Conservation (phyloP, 2,329 filamentous ascomycete species). For the Dothidotthia symphoricarpi region DNA sequence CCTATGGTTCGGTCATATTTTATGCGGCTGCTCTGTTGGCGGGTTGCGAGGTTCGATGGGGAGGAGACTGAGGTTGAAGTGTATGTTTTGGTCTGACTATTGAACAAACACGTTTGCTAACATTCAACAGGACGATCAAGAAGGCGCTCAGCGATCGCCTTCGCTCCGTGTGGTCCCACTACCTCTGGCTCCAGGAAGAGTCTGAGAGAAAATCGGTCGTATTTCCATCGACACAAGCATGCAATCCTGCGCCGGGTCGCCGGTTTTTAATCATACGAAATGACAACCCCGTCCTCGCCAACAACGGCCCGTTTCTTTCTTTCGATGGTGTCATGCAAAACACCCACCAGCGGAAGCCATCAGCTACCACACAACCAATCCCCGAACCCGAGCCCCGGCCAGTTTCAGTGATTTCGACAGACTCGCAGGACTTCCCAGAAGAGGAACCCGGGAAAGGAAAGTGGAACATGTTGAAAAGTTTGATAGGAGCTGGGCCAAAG, state of each 20-base stretch:
- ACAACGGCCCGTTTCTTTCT: constrained; percentile 57
- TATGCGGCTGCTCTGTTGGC: constrained; percentile 87
- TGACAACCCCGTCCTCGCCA: constrained; percentile 60
- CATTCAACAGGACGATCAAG: constrained; percentile 63
- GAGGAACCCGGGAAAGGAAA: constrained; percentile 52
- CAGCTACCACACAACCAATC: constrained; percentile 17
- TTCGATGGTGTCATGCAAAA: constrained; percentile 60
- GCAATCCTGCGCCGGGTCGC: constrained; percentile 78
- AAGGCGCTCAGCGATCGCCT: constrained; percentile 65
- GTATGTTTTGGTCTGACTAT: constrained; percentile 51
- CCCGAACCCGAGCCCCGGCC: constrained; percentile 32
- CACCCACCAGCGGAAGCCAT: constrained; percentile 34
- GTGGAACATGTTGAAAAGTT: constrained; percentile 64
- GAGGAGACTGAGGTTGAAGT: constrained; percentile 63
- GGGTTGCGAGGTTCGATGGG: constrained; percentile 74
- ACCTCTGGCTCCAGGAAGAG: constrained; percentile 69
- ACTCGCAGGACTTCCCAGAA: constrained; percentile 36
- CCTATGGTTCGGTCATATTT: constrained; percentile 93
- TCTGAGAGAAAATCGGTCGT: constrained; percentile 58
- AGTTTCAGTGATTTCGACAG: constrained; percentile 27
- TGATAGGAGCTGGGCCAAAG: constrained; percentile 54
- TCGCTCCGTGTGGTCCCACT: constrained; percentile 73
- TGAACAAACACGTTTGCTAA: constrained; percentile 11
- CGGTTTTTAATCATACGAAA: constrained; percentile 86
- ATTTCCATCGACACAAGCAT: constrained; percentile 74